Evolutionary conservation across 371 early-diverging fungal genomes (phyloP).

Genomic region (Mucor indicus): DNA sequence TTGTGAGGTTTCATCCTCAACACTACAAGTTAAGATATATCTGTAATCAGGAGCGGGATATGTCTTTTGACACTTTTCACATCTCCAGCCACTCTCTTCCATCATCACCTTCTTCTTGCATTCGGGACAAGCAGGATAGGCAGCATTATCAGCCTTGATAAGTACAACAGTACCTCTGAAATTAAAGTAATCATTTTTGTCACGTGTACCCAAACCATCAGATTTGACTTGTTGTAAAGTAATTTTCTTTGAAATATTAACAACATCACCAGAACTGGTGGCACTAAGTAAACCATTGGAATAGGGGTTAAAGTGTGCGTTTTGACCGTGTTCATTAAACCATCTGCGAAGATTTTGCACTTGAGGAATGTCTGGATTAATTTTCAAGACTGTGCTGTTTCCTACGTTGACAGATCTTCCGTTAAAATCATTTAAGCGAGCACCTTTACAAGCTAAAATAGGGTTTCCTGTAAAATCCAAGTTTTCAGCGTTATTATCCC

Average conservation of each 20-base stretch:
- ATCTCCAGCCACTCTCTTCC: constrained; percentile 75
- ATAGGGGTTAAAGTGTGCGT: constrained; percentile 27
- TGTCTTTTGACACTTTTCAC: constrained; percentile 85
- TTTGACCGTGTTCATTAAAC: constrained; percentile 54
- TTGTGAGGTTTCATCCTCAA: constrained; percentile 81
- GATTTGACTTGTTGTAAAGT: constrained; percentile 67
- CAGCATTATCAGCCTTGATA: constrained; percentile 59
- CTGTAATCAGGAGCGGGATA: constrained; percentile 72
- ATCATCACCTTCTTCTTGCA: constrained; percentile 90
- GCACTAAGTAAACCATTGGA: constrained; percentile 25
- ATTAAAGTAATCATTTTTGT: constrained; percentile 68
- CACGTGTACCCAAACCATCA: constrained; percentile 61
- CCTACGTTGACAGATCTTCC: constrained; percentile 74
- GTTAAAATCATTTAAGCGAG: constrained; percentile 82
- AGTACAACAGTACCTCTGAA: constrained; percentile 63
- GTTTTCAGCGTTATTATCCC: constrained; percentile 82
- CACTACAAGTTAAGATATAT: constrained; percentile 73
- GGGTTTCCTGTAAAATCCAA: constrained; percentile 54
- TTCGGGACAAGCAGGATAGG: constrained; percentile 89
- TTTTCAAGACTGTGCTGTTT: constrained; percentile 46
- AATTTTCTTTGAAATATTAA: constrained; percentile 26
- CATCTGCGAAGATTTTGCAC: constrained; percentile 82
- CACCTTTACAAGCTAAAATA: constrained; percentile 82
- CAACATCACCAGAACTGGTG: constrained; percentile 17
- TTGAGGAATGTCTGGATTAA: constrained; percentile 87